Evolutionary conservation across 345 rosid genomes (phyloP).

Genomic region (Adansonia digitata): DNA sequence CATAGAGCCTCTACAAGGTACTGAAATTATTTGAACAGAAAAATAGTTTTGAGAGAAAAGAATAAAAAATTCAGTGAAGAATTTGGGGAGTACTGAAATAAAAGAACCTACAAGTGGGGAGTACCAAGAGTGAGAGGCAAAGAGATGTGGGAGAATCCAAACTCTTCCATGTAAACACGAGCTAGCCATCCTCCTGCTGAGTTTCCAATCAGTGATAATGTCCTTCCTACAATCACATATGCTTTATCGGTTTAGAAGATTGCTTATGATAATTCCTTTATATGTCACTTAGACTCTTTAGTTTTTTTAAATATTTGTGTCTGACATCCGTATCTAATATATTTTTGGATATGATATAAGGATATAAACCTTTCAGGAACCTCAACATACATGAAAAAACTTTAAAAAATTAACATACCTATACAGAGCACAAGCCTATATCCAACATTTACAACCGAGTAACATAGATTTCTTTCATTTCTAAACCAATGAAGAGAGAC

Average conservation of each 20-base stretch:
- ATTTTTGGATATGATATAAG: no score
- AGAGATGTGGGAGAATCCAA: constrained; percentile 51
- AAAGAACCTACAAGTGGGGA: constrained; percentile 79
- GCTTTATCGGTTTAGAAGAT: neutral
- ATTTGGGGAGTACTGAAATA: neutral
- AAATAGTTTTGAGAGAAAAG: neutral
- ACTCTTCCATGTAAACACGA: constrained; percentile 84
- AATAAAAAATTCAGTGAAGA: constrained; percentile 5
- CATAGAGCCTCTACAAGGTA: neutral
- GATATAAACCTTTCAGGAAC: no score
- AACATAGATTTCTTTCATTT: neutral
- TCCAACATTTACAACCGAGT: no score
- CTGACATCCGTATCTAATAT: no score
- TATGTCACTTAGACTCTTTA: no score
- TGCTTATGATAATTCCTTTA: neutral
- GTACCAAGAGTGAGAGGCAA: constrained; percentile 90
- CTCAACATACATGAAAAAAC: no score
- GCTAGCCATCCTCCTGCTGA: constrained; percentile 99
- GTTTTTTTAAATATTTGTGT: no score
- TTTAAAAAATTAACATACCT: no score
- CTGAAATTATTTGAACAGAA: neutral
- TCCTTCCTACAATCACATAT: constrained; percentile 46
- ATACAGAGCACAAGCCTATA: no score
- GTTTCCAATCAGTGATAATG: constrained; percentile 77
- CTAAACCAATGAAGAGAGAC: neutral